A percentile compares a stretch with the other conserved stretches of the same genome.
Evolutionary conservation across 2,329 filamentous ascomycete genomes (phyloP).

Genomic region (Aquanectria penicillioides): DNA sequence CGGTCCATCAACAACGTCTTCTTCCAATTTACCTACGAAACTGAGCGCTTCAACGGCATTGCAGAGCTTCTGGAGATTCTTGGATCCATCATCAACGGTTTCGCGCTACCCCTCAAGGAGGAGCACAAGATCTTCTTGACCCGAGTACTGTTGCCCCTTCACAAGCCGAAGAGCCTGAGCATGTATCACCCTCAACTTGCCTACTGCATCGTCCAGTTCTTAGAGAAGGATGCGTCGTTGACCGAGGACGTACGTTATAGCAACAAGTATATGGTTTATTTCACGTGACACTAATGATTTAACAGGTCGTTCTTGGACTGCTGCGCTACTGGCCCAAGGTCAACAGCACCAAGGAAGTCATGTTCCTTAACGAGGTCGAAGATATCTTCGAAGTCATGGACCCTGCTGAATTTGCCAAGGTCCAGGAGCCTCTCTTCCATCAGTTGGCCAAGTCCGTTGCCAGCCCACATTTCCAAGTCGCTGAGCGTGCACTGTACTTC

Average conservation of each 20-base stretch:
- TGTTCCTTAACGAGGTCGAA: conserved; percentile 99
- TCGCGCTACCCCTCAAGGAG: conserved; percentile 94
- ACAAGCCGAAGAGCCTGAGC: conserved; percentile 99
- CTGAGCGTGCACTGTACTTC: conserved; percentile 96
- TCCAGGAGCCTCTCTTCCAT: conserved; percentile 96
- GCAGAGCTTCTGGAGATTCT: conserved; percentile 96
- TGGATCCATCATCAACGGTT: conserved; percentile 98
- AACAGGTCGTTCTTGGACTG: conserved; percentile 88
- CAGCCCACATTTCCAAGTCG: conserved; percentile 98
- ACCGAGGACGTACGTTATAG: conserved; percentile 83
- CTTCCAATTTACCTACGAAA: conserved; percentile 99
- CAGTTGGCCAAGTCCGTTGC: conserved; percentile 98
- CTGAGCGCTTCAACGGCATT: conserved; percentile 97
- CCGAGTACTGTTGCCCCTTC: conserved; percentile 88
- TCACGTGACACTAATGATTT: conserved; percentile 8
- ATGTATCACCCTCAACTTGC: conserved; percentile 99
- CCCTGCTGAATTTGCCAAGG: conserved; percentile 96
- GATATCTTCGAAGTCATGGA: conserved; percentile 99
- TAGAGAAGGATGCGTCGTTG: conserved; percentile 96
- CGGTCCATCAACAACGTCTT: conserved; percentile 99
- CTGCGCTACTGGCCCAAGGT: conserved; percentile 99
- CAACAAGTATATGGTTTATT: too few species aligned
- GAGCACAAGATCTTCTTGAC: conserved; percentile 99
- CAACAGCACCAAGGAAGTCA: conserved; percentile 99
- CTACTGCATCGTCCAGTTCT: conserved; percentile 98